Conservation (phyloP, 2,329 filamentous ascomycete genomes). For the Colletotrichum gloeosporioides region DNA sequence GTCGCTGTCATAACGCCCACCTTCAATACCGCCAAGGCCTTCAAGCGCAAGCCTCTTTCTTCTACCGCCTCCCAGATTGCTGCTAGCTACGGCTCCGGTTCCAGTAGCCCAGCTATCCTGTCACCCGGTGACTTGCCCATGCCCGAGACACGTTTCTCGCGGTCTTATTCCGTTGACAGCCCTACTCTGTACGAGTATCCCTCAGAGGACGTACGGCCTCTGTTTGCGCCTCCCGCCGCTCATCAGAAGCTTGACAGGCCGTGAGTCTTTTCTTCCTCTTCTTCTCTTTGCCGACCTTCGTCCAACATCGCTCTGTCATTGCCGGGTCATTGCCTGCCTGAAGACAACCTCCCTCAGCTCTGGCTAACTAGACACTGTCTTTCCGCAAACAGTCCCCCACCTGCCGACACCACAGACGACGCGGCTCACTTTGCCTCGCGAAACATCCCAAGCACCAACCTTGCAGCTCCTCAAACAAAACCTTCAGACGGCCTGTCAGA, state of each 20-base stretch:
- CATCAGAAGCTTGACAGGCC: constrained; percentile 10
- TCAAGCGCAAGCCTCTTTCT: constrained; percentile 68
- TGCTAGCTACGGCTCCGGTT: constrained; percentile 49
- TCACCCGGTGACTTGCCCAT: constrained; percentile 47
- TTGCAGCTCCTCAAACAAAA: constrained; percentile 49
- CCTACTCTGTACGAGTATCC: constrained; percentile 68
- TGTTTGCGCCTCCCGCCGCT: constrained; percentile 17
- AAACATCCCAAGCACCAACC: constrained; percentile 46
- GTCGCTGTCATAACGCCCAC: constrained; percentile 9
- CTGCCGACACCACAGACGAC: constrained; percentile 4
- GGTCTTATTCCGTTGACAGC: constrained; percentile 63
- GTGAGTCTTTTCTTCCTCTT: constrained; percentile 15
- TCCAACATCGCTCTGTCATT: not conserved
- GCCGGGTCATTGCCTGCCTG: not conserved
- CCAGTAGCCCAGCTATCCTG: constrained; percentile 24
- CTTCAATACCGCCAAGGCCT: constrained; percentile 27
- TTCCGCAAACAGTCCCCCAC: constrained; percentile 12
- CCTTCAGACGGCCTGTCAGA: constrained; percentile 47
- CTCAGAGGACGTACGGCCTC: constrained; percentile 15
- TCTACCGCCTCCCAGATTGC: constrained; percentile 57
- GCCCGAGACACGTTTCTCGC: constrained; percentile 59
- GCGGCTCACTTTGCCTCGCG: constrained; percentile 32
- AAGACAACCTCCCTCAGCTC: not conserved
- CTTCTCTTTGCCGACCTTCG: not conserved
- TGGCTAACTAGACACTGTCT: not conserved